Conservation (phyloP, 441 rosid species). For the Euphorbia celastroides region DNA sequence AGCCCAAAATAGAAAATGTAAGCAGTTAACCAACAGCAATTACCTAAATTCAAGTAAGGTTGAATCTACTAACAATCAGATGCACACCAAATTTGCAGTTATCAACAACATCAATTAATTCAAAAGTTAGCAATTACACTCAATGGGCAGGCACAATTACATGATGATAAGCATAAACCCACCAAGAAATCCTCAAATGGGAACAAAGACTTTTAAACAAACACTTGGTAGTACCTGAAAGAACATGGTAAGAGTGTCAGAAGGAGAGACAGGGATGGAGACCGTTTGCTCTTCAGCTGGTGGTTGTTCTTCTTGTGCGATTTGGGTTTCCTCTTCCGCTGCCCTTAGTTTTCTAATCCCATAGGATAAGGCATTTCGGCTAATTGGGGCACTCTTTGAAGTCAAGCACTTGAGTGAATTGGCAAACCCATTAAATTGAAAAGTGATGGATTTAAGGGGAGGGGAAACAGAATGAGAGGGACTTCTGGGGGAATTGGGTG, state of each 20-base stretch:
- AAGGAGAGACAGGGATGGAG: conserved; percentile 82
- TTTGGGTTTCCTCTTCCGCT: conserved; percentile 39
- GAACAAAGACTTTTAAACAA: neutral
- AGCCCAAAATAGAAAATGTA: neutral
- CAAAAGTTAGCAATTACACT: neutral
- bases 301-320: conserved; percentile 23
- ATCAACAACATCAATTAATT: no score
- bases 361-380: neutral
- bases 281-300: conserved; percentile 37
- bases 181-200: neutral
- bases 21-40: neutral
- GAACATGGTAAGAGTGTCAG: conserved; percentile 82
- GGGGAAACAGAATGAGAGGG: conserved; percentile 16
- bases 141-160: neutral
- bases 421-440: conserved; percentile 23
- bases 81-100: neutral
- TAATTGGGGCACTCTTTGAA: conserved; percentile 5
- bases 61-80: neutral
- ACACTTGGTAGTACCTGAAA: conserved; percentile 46
- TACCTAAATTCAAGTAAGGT: no score
- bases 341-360: conserved; percentile 34
- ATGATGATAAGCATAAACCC: neutral
- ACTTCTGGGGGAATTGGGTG: conserved; percentile 15
- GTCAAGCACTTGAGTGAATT: conserved; percentile 20
- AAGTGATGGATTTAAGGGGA: conserved; percentile 21